A percentile compares a stretch with the other conserved stretches of the same genome.
Conservation (phyloP, 2,329 filamentous ascomycete species). For the Fusarium nurragi region DNA sequence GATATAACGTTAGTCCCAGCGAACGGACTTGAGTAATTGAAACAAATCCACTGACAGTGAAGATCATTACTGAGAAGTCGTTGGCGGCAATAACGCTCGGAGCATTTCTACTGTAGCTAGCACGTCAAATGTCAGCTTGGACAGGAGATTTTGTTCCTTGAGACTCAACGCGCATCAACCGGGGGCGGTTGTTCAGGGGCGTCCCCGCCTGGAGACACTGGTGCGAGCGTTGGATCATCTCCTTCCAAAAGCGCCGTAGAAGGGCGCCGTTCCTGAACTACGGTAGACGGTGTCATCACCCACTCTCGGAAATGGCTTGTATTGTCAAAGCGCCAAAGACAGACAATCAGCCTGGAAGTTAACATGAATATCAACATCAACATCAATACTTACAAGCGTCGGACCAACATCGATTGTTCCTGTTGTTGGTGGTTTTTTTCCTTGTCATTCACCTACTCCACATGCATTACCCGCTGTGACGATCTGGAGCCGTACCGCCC, state of each 20-base stretch:
- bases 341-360: not conserved
- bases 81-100: slow-evolving; percentile 5
- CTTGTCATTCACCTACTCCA: not conserved
- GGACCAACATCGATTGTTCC: not conserved
- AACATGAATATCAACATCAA: not conserved
- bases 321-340: not conserved
- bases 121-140: not conserved
- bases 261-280: slow-evolving; percentile 23
- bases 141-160: not conserved
- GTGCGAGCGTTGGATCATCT: not conserved
- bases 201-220: not conserved
- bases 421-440: not conserved
- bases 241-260: slow-evolving; percentile 6
- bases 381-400: not conserved
- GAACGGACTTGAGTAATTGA: slow-evolving; percentile 5
- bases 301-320: slow-evolving; percentile 10
- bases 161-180: not conserved
- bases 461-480: not conserved
- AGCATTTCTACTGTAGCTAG: slow-evolving; percentile 8
- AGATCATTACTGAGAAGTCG: slow-evolving; percentile 19
- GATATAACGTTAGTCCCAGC: not conserved
- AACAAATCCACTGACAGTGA: slow-evolving; percentile 4
- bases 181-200: slow-evolving; percentile 6
- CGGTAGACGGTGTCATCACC: slow-evolving; percentile 1
- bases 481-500: not conserved